Evolutionary conservation across 768 basidiomycete genomes (phyloP).

Genomic region (Mycena metata): DNA sequence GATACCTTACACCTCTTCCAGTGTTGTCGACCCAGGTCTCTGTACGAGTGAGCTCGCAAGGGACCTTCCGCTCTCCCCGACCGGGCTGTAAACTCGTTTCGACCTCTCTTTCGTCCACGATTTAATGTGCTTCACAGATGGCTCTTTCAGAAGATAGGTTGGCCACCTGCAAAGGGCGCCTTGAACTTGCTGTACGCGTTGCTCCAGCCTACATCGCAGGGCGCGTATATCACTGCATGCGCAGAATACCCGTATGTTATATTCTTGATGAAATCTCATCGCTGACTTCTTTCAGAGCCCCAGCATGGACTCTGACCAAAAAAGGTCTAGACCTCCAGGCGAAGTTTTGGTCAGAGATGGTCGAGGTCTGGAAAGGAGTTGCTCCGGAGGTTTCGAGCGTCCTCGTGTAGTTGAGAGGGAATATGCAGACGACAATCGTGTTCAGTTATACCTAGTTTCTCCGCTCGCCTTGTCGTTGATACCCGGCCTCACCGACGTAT

Average conservation of each 20-base stretch:
- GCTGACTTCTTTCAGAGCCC: slow-evolving; percentile 2
- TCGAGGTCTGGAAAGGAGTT: slow-evolving; percentile 21
- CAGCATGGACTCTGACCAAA: slow-evolving; percentile 19
- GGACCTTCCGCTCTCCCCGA: neutral
- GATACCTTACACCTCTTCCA: neutral
- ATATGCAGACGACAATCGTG: too few species aligned
- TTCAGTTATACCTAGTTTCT: too few species aligned
- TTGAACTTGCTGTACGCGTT: too few species aligned
- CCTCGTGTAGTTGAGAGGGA: too few species aligned
- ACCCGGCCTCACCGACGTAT: too few species aligned
- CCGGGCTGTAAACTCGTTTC: neutral
- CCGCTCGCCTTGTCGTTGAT: too few species aligned
- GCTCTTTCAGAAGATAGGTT: neutral
- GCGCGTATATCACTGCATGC: too few species aligned
- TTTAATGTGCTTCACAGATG: neutral
- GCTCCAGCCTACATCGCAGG: too few species aligned
- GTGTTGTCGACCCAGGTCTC: slow-evolving; percentile 26
- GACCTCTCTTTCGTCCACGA: neutral
- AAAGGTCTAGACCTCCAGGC: slow-evolving; percentile 18
- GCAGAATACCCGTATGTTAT: too few species aligned
- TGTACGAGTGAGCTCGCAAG: slow-evolving; percentile 19
- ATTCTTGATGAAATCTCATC: too few species aligned
- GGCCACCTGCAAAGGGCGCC: slow-evolving; percentile 18
- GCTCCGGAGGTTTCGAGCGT: slow-evolving; percentile 14
- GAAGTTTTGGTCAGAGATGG: slow-evolving; percentile 27